Conservation (phyloP, 306 rosid species). For the Delonix regia region DNA sequence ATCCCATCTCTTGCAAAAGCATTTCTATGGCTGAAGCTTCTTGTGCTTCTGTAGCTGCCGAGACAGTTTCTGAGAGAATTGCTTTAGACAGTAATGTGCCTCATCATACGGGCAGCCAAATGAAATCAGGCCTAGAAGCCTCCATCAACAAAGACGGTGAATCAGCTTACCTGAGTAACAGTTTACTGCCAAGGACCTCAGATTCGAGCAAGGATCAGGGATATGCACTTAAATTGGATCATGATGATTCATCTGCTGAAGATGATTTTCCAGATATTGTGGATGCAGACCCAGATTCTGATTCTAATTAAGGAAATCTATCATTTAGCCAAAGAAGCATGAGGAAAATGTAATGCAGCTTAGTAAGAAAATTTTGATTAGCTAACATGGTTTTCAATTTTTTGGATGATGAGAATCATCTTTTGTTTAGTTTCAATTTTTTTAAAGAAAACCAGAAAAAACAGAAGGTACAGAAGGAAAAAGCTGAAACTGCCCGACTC, state of each 20-base stretch:
- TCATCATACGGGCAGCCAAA: constrained; percentile 36
- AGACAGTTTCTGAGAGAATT: constrained; percentile 32
- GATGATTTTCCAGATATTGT: constrained; percentile 76
- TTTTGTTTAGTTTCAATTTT: too few relatives aligned
- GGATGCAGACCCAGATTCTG: constrained; percentile 74
- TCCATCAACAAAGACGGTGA: constrained; percentile 16
- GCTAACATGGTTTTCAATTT: too few relatives aligned
- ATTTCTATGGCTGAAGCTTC: constrained; percentile 22
- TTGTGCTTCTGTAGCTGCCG: constrained; percentile 24
- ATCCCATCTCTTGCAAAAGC: constrained; percentile 31
- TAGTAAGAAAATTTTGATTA: too few relatives aligned
- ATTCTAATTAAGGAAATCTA: constrained; percentile 43
- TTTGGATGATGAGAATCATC: too few relatives aligned
- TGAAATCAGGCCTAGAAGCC: constrained; percentile 33
- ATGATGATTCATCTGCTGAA: constrained; percentile 29
- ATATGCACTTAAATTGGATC: constrained; percentile 25
- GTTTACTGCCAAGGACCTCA: constrained; percentile 29
- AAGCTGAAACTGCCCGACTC: too few relatives aligned
- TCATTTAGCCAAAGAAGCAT: constrained; percentile 10
- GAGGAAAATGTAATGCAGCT: constrained; percentile 6
- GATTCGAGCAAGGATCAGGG: constrained; percentile 32
- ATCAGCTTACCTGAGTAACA: constrained; percentile 29
- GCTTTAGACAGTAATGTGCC: constrained; percentile 28
- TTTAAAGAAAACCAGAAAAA: too few relatives aligned
- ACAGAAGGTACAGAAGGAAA: too few relatives aligned